Evolutionary conservation across 2,329 filamentous ascomycete genomes (phyloP).

Genomic region (Aschersonia sp.): DNA sequence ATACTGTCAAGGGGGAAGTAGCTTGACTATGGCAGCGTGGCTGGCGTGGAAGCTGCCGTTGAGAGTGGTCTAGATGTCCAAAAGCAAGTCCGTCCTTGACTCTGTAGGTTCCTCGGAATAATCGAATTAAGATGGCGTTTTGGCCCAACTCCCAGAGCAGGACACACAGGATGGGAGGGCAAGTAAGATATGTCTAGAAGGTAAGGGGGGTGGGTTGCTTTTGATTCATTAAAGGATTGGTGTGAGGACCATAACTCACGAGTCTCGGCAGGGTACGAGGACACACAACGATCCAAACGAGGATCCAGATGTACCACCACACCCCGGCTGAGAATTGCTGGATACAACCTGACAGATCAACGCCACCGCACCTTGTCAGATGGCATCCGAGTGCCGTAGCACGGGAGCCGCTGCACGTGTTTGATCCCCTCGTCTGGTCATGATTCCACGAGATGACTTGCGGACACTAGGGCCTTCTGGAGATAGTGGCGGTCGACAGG

Average conservation of each 20-base stretch:
- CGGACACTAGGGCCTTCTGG: slow-evolving; percentile 5
- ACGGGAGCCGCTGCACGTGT: slow-evolving; percentile 6
- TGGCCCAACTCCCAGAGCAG: not conserved
- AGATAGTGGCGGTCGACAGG: slow-evolving; percentile 9
- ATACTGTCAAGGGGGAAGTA: too few relatives aligned
- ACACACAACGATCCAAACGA: slow-evolving; percentile 5
- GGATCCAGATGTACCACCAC: slow-evolving; percentile 7
- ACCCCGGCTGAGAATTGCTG: slow-evolving; percentile 9
- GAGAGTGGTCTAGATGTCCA: too few relatives aligned
- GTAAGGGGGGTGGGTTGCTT: slow-evolving; percentile 9
- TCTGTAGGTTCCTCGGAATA: not conserved
- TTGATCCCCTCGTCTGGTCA: slow-evolving; percentile 1
- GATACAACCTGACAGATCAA: not conserved
- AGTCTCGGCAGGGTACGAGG: slow-evolving; percentile 4
- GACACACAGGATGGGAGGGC: not conserved
- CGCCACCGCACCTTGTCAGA: slow-evolving; percentile 2
- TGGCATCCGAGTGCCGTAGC: slow-evolving; percentile 4
- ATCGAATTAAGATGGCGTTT: not conserved
- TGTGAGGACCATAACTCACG: slow-evolving; percentile 2
- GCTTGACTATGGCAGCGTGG: too few relatives aligned
- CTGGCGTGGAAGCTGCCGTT: too few relatives aligned
- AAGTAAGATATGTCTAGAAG: not conserved
- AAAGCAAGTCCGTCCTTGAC: too few relatives aligned
- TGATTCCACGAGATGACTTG: slow-evolving; percentile 5
- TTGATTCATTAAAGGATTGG: slow-evolving; percentile 6